These are phyloP conservation scores for Rosa chinensis DNA, from an alignment of 306 rosid genomes.

Conservation along the genomic window DNA sequence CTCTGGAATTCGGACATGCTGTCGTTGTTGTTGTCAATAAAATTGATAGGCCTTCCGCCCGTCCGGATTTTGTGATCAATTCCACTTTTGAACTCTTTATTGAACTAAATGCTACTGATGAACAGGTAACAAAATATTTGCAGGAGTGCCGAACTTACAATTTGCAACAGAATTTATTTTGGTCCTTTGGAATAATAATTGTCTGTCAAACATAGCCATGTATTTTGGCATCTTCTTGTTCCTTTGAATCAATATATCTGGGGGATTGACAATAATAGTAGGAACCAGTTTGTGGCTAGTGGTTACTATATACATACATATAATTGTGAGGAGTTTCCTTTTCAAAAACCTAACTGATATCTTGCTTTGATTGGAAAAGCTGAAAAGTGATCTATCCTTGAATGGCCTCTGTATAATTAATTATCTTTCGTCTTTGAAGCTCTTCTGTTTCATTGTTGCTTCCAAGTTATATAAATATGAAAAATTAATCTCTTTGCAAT, in stretches of 20 bases:
- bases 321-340: constrained; percentile 4
- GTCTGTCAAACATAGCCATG: not conserved
- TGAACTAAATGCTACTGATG: constrained; percentile 93
- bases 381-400: constrained; percentile 11
- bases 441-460: constrained; percentile 14
- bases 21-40: constrained; percentile 98
- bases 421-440: constrained; percentile 22
- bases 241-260: not conserved
- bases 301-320: not conserved
- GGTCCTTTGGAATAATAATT: not conserved
- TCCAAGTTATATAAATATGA: constrained; percentile 6
- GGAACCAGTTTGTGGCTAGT: not conserved
- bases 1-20: constrained; percentile 93
- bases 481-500: constrained; percentile 15
- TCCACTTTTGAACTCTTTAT: constrained; percentile 97
- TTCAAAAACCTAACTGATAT: not conserved
- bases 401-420: not conserved
- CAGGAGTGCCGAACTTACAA: not conserved
- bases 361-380: constrained; percentile 10
- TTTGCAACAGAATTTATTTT: constrained; percentile 12
- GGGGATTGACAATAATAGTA: not conserved
- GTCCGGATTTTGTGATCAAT: constrained; percentile 88
- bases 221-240: constrained; percentile 2
- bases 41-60: constrained; percentile 93
- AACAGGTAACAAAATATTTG: constrained; percentile 62